Conservation (phyloP, 345 rosid genomes). For the Noccaea bulbosa region DNA sequence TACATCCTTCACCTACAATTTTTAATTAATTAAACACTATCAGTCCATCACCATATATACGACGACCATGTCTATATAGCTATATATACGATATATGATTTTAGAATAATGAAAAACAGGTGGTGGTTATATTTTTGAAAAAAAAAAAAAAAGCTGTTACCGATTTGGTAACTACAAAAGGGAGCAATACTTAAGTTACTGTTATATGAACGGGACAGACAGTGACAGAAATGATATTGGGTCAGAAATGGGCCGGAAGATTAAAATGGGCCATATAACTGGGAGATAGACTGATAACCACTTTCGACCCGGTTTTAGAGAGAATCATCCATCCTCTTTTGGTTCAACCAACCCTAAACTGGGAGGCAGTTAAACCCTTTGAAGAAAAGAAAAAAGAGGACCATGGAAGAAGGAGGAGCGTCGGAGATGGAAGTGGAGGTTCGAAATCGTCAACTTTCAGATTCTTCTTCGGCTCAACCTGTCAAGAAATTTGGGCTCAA, state of each 20-base stretch:
- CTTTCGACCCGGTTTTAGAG: neutral
- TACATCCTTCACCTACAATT: too few relatives aligned
- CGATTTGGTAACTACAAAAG: too few relatives aligned
- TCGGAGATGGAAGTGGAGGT: slow-evolving; percentile 68
- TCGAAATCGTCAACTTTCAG: slow-evolving; percentile 20
- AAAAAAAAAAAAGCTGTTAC: too few relatives aligned
- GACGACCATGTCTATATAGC: too few relatives aligned
- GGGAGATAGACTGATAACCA: too few relatives aligned
- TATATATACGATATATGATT: too few relatives aligned
- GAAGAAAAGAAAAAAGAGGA: slow-evolving; percentile 3
- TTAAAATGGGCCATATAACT: neutral
- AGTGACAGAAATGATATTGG: neutral
- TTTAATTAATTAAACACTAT: too few relatives aligned
- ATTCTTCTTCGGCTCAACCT: slow-evolving; percentile 25
- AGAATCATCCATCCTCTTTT: neutral
- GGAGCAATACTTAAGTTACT: too few relatives aligned
- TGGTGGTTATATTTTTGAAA: too few relatives aligned
- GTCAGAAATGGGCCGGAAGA: slow-evolving; percentile 21
- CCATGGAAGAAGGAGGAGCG: slow-evolving; percentile 40
- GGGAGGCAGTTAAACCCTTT: slow-evolving; percentile 26
- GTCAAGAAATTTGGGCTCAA: slow-evolving; percentile 64
- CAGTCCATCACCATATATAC: too few relatives aligned
- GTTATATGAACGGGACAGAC: too few relatives aligned
- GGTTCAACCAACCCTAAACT: slow-evolving; percentile 40
- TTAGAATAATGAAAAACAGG: too few relatives aligned